A percentile compares a stretch with the other conserved stretches of the same genome.
Evolutionary conservation across 192 early-diverging fungal species (phyloP).

Genomic region (Linnemannia hyalina): DNA sequence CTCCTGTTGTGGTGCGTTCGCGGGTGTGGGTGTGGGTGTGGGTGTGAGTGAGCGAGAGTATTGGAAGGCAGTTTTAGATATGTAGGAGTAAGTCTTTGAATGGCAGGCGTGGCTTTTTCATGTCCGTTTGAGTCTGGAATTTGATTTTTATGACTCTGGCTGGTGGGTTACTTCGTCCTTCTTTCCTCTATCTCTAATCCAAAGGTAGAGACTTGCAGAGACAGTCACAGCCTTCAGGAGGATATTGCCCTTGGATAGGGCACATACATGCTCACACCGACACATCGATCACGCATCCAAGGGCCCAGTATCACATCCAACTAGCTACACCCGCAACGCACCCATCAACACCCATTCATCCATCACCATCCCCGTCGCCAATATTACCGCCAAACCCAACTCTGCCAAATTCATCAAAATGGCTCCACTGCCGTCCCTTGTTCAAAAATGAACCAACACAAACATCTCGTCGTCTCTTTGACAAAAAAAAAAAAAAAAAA

Average conservation of each 20-base stretch:
- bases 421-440: background rate
- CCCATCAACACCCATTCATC: constrained; percentile 9
- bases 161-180: constrained; percentile 12
- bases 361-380: background rate
- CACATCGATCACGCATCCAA: background rate
- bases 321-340: background rate
- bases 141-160: constrained; percentile 18
- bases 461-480: background rate
- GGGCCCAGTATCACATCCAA: background rate
- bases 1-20: background rate
- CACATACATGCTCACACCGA: constrained; percentile 15
- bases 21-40: background rate
- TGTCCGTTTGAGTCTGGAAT: background rate
- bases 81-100: background rate
- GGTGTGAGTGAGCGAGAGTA: background rate
- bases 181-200: constrained; percentile 58
- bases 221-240: constrained; percentile 28
- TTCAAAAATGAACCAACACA: background rate
- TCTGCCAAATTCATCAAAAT: background rate
- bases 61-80: background rate
- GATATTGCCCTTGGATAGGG: background rate
- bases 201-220: constrained; percentile 39
- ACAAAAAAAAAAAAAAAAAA: background rate
- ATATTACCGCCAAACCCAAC: background rate
- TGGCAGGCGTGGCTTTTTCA: background rate